These are phyloP conservation scores for Pseudocercospora macadamiae DNA, from an alignment of 2,329 filamentous ascomycete species.

Conservation along the genomic window DNA sequence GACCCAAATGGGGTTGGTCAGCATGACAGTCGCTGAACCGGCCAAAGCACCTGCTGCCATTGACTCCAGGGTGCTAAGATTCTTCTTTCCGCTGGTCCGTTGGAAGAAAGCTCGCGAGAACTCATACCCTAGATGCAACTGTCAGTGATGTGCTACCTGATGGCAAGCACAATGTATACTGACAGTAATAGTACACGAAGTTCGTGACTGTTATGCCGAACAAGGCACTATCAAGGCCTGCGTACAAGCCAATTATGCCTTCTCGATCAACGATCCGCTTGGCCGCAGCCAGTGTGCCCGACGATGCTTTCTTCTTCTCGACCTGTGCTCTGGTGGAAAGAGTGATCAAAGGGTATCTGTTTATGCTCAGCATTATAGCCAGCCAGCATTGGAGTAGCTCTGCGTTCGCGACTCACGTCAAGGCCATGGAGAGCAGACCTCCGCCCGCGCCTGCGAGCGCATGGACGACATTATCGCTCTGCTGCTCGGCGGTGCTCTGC, in stretches of 20 bases:
- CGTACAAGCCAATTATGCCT: constrained; percentile 84
- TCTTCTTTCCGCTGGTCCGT: constrained; percentile 70
- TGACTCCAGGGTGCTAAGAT: constrained; percentile 86
- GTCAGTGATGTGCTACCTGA: constrained; percentile 5
- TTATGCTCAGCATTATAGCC: constrained; percentile 49
- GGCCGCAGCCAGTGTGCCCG: constrained; percentile 80
- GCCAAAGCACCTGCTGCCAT: constrained; percentile 96
- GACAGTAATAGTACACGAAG: constrained; percentile 99
- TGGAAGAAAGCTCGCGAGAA: constrained; percentile 91
- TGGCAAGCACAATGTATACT: constrained; percentile 8
- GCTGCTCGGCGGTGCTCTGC: constrained; percentile 68
- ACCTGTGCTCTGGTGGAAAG: constrained; percentile 97
- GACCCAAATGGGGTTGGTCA: constrained; percentile 99
- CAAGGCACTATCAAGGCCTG: constrained; percentile 88
- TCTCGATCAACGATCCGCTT: constrained; percentile 88
- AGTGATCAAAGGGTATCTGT: constrained; percentile 91
- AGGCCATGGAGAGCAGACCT: constrained; percentile 89
- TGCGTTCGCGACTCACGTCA: constrained; percentile 66
- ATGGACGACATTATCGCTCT: constrained; percentile 96
- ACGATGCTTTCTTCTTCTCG: constrained; percentile 90
- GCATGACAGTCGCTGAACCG: constrained; percentile 87
- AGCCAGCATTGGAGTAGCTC: constrained; percentile 12
- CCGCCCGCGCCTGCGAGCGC: constrained; percentile 91
- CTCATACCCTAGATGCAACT: constrained; percentile 71
- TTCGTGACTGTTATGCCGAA: constrained; percentile 99